phyloP scores from a whole-genome alignment of 805 yeast genomes.

The Cyberlindnera mrakii region DNA sequence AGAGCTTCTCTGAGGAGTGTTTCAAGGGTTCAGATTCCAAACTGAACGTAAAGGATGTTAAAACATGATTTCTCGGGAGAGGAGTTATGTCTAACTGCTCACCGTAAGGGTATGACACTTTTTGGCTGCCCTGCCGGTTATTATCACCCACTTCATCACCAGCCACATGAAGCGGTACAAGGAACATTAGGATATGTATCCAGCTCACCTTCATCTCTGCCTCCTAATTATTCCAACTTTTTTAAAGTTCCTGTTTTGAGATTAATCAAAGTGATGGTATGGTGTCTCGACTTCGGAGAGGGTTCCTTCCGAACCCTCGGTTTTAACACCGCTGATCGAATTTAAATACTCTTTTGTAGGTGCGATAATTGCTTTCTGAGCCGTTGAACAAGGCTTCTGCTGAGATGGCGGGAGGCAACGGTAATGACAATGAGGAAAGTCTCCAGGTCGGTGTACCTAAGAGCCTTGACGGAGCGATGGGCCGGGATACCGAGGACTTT shows the following conservation, averaged over 20 bases:
- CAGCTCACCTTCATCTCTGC: background rate
- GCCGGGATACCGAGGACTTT: conserved; percentile 14
- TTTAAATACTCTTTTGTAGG: background rate
- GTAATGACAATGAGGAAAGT: too few relatives aligned
- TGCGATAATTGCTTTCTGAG: background rate
- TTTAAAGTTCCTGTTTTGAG: too few relatives aligned
- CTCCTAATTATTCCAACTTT: too few relatives aligned
- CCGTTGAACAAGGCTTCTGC: background rate
- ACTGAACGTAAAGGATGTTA: conserved; percentile 68
- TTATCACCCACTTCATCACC: background rate
- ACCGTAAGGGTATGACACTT: conserved; percentile 35
- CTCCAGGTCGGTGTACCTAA: conserved; percentile 26
- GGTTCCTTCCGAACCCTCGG: too few relatives aligned
- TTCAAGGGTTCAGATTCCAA: conserved; percentile 44
- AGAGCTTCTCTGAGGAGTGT: conserved; percentile 18
- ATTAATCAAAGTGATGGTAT: too few relatives aligned
- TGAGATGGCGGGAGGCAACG: too few relatives aligned
- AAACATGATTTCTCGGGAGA: conserved; percentile 61
- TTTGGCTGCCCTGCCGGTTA: background rate
- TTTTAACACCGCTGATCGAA: too few relatives aligned
- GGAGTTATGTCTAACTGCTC: conserved; percentile 65
- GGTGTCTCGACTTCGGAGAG: too few relatives aligned
- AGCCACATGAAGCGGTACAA: background rate
- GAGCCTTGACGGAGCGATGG: conserved; percentile 21
- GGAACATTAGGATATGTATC: background rate